Evolutionary conservation across 1,139 yeast genomes (phyloP).

Genomic region (Wickerhamomyces sp.): DNA sequence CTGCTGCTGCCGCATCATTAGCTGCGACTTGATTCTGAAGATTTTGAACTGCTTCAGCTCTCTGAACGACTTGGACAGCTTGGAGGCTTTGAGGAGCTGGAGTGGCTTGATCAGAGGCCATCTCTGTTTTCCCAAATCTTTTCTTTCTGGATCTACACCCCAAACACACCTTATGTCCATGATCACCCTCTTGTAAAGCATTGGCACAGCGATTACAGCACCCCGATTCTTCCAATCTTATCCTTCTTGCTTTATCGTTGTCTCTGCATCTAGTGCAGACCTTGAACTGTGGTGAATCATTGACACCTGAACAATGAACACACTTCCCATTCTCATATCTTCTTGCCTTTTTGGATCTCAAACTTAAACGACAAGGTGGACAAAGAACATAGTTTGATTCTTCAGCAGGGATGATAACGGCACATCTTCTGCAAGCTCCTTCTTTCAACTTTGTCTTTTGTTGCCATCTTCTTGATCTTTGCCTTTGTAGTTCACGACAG

Average conservation of each 20-base stretch:
- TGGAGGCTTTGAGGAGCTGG: not conserved
- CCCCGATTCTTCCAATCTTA: slow-evolving; percentile 51
- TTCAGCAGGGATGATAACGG: slow-evolving; percentile 45
- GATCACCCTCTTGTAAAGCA: slow-evolving; percentile 39
- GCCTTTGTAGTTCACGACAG: slow-evolving; percentile 59
- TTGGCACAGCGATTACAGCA: slow-evolving; percentile 60
- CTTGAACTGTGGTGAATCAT: slow-evolving; percentile 46
- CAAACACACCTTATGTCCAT: slow-evolving; percentile 51
- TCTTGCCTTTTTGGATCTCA: slow-evolving; percentile 50
- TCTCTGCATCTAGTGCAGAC: slow-evolving; percentile 61
- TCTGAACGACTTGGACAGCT: not conserved
- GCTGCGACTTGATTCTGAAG: slow-evolving; percentile 2
- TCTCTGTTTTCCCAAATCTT: slow-evolving; percentile 18
- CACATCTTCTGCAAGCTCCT: slow-evolving; percentile 65
- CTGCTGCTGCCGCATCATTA: slow-evolving; percentile 9
- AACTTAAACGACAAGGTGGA: slow-evolving; percentile 50
- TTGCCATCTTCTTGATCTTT: slow-evolving; percentile 62
- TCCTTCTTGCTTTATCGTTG: slow-evolving; percentile 53
- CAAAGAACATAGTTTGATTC: slow-evolving; percentile 52
- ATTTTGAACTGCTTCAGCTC: not conserved
- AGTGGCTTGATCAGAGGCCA: not conserved
- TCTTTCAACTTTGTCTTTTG: slow-evolving; percentile 51
- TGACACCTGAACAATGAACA: slow-evolving; percentile 63
- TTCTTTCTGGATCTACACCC: slow-evolving; percentile 51
- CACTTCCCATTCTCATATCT: slow-evolving; percentile 62